Base-by-base conservation (phyloP, 176 grass and related monocot genomes). In the Paspalum notatum region DNA sequence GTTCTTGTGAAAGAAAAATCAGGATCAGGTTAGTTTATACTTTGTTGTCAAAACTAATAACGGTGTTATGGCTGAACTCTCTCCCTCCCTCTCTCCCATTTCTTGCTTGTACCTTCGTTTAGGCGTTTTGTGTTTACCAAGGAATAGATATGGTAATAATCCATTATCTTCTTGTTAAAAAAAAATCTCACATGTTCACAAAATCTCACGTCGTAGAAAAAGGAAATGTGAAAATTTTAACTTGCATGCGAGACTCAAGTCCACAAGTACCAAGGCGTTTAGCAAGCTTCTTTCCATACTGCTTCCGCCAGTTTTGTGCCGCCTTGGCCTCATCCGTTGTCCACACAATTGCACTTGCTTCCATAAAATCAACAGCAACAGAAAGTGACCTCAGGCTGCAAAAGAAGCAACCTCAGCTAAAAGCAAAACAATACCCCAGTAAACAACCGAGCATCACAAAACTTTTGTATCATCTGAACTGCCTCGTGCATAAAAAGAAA, bases 181-280 rank as follows among this genome's bases (percentile, higher is more conserved):
- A n/a, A n/a, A n/a, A n/a, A n/a, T n/a, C n/a, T n/a, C n/a, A n/a
- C n/a, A n/a, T 50, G 21, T 46, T 63, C 59, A n/a, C 7, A 64
- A 44, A 32, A 78, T 58, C 24, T 0, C 1, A 46, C 47, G 44
- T 24, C 20, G n/a, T 52, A 37, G 21, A 42, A 15, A 27, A 27
- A 9, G 20, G 27, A 67, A 27, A 80, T 37, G 13, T 44, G 13
- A 2, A 11, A 20, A 46, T 66, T 40, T n/a, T n/a, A 64, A 88
- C 92, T 85, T 89, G 84, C 17, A 92, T 47, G 78, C 40, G 61
- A 71, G 90, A 98, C 61, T 92, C 80, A 77, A 98, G 94, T 83
- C 92, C 95, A 75, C 90, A 98, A 57, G 95, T 87, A 5, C 92
- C 89, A 43, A 98, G 85, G 71, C 94, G 90, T 38, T 85, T 82